Base-by-base conservation (phyloP, 805 yeast genomes). In the Candida dajiaensis region DNA sequence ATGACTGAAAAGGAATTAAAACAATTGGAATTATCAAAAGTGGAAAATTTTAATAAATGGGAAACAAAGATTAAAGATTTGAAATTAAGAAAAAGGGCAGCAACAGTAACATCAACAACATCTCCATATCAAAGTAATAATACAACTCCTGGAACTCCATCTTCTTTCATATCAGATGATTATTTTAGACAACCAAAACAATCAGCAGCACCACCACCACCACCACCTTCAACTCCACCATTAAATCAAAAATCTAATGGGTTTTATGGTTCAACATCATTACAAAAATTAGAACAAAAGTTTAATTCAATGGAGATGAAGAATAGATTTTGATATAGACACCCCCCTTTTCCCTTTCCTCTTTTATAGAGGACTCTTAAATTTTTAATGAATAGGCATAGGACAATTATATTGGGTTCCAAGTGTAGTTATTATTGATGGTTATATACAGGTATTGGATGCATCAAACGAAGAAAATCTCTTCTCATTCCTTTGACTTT, bases 1-100 rank as follows among this genome's bases (percentile, higher is more conserved):
- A 48, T 57, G 56, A 56, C 54, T 23, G 49, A 49, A 16, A 43
- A 37, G 18, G 61, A 58, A 41, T 18, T 55, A 1, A 12, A n/a
- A 9, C 48, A 50, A 25, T 25, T 58, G 8, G 54, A 55, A 31
- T 41, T 36, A 9, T 52, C 60, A 11, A 52, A 52, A 20, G 43
- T 40, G 13, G 55, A 52, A 33, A 57, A 58, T 36, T 55, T 54
- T 49, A 45, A 45, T 6, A 50, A 53, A n/a, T 58, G 62, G 62
- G 59, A 56, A 8, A 25, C 28, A 2, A 58, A 57, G 42, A 48
- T 58, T 4, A 43, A 50, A 36, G 44, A 42, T 3, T 40, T 54
- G 28, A 52, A 46, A 12, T 37, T 36, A 16, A 19, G 23, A 36
- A 19, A 19, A 21, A 36, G 12, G 11, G 9, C 12, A 2, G 29